Evolutionary conservation across 805 yeast genomes (phyloP).

Genomic region (Candida fluviatilis): DNA sequence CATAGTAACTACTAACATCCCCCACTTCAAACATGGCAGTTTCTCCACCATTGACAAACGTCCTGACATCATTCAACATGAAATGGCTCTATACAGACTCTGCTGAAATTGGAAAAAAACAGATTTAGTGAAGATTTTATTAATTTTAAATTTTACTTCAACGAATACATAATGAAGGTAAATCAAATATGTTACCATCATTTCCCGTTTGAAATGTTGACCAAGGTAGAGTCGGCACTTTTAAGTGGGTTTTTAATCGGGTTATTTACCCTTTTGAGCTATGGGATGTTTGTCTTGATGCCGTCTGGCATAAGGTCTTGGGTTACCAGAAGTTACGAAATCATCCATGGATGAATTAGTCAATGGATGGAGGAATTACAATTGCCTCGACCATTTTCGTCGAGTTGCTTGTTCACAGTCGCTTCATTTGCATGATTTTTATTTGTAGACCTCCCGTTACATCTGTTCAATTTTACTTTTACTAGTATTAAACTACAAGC

Average conservation of each 20-base stretch:
- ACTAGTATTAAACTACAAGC: too few relatives aligned
- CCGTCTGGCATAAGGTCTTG: constrained; percentile 25
- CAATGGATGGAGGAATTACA: constrained; percentile 1
- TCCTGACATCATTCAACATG: too few relatives aligned
- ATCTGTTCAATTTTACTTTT: too few relatives aligned
- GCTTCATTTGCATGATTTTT: too few relatives aligned
- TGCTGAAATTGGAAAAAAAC: too few relatives aligned
- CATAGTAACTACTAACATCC: too few relatives aligned
- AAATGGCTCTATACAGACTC: too few relatives aligned
- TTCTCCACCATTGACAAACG: too few relatives aligned
- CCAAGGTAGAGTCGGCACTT: constrained; percentile 29
- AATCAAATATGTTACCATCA: constrained; percentile 36
- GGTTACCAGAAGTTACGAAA: constrained; percentile 30
- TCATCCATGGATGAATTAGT: constrained; percentile 30
- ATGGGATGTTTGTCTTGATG: constrained; percentile 22
- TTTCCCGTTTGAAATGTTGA: constrained; percentile 49
- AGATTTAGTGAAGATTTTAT: background rate
- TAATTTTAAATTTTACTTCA: background rate
- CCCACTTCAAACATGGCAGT: too few relatives aligned
- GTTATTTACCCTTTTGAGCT: constrained; percentile 19
- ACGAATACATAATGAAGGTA: constrained; percentile 3
- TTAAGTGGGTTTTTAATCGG: constrained; percentile 9
- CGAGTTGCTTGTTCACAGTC: too few relatives aligned
- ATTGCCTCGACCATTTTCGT: background rate
- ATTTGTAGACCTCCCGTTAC: too few relatives aligned